These are phyloP conservation scores for Ceratocystiopsis sp. DNA, from an alignment of 2,329 filamentous ascomycete genomes.

Conservation along the genomic window DNA sequence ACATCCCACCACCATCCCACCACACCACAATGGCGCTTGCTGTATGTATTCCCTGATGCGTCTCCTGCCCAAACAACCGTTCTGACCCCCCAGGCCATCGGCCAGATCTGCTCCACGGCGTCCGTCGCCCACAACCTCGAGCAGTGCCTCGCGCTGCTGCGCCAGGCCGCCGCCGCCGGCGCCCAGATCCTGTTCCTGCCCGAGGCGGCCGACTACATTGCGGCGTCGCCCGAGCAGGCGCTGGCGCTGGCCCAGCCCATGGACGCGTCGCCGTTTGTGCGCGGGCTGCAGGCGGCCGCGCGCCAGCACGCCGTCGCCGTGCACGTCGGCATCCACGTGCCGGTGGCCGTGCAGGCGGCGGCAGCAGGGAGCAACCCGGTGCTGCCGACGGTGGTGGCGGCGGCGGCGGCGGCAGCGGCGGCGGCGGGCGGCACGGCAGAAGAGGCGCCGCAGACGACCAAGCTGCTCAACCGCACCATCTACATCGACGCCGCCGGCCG, in stretches of 20 bases:
- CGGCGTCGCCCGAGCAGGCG: conserved; percentile 47
- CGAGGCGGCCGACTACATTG: conserved; percentile 84
- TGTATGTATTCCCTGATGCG: neutral
- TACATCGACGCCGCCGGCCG: conserved; percentile 29
- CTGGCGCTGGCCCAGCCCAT: conserved; percentile 53
- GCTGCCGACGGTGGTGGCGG: conserved; percentile 15
- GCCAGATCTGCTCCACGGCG: conserved; percentile 75
- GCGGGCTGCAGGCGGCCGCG: conserved; percentile 55
- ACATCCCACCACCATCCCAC: too few relatives aligned
- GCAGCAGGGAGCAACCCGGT: conserved; percentile 6
- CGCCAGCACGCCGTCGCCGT: conserved; percentile 47
- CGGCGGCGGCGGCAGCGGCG: conserved; percentile 10
- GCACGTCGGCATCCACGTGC: conserved; percentile 78
- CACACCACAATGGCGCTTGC: conserved; percentile 2
- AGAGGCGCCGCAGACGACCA: conserved; percentile 9
- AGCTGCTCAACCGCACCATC: conserved; percentile 35
- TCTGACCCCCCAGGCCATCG: conserved; percentile 48
- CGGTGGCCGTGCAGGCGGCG: conserved; percentile 26
- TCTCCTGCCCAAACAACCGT: too few relatives aligned
- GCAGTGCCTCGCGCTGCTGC: conserved; percentile 56
- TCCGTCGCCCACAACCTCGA: conserved; percentile 63
- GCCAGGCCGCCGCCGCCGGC: conserved; percentile 55
- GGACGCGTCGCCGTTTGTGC: conserved; percentile 52
- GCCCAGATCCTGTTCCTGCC: conserved; percentile 79
- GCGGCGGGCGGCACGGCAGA: neutral